phyloP scores from a whole-genome alignment of 2,329 filamentous ascomycete species.

The Epichloe aotearoae region DNA sequence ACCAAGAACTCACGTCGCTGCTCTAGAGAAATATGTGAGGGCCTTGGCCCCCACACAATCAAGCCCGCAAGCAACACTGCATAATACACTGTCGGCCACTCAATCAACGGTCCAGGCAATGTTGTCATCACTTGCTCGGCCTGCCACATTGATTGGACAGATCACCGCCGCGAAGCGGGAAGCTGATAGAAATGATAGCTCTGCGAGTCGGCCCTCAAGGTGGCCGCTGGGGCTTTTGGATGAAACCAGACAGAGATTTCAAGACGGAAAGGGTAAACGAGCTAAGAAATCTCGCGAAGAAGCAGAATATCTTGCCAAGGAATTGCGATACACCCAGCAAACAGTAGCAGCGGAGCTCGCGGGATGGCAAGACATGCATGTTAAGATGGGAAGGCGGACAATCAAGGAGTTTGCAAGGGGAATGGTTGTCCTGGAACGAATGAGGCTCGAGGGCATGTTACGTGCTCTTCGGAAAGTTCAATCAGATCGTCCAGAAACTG shows the following conservation, averaged over 20 bases:
- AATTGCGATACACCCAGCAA: constrained; percentile 84
- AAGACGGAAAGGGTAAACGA: constrained; percentile 74
- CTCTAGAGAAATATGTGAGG: constrained; percentile 59
- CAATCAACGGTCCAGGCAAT: constrained; percentile 75
- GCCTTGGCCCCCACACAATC: constrained; percentile 55
- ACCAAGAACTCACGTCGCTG: constrained; percentile 51
- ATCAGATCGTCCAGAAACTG: neutral
- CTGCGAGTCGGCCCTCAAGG: constrained; percentile 58
- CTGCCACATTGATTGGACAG: constrained; percentile 61
- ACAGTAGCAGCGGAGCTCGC: constrained; percentile 85
- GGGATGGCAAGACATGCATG: constrained; percentile 85
- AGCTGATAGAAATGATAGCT: constrained; percentile 65
- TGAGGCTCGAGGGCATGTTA: constrained; percentile 66
- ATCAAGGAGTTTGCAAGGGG: constrained; percentile 63
- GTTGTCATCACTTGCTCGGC: constrained; percentile 63
- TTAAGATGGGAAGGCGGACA: constrained; percentile 59
- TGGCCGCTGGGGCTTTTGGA: constrained; percentile 78
- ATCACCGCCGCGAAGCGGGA: constrained; percentile 64
- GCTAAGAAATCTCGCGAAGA: constrained; percentile 58
- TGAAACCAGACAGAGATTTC: constrained; percentile 69
- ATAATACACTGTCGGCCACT: constrained; percentile 65
- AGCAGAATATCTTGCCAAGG: constrained; percentile 59
- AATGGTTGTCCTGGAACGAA: constrained; percentile 69
- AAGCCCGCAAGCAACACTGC: constrained; percentile 59
- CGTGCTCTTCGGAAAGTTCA: constrained; percentile 56